Conservation (phyloP, 2,329 filamentous ascomycete species). For the Fusarium redolens region DNA sequence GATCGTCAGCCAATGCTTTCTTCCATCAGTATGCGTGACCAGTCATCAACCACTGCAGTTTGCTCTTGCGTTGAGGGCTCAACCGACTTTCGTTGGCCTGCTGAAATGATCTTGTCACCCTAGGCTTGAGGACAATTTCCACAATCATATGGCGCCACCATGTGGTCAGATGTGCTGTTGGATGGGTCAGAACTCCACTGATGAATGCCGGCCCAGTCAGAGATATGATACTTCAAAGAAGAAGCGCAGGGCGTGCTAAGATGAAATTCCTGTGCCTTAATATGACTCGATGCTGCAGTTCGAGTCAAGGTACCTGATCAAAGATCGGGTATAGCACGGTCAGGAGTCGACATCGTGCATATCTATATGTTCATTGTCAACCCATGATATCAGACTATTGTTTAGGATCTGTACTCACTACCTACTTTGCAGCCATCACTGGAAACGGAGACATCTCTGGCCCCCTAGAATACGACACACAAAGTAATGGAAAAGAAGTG, state of each 20-base stretch:
- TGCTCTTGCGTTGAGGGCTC: neutral
- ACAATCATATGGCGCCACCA: constrained; percentile 7
- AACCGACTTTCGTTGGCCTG: neutral
- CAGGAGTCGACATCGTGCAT: neutral
- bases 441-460: constrained; percentile 5
- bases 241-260: neutral
- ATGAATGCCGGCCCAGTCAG: constrained; percentile 13
- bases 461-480: constrained; percentile 33
- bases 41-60: neutral
- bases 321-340: constrained; percentile 4
- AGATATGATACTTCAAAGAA: neutral
- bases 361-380: neutral
- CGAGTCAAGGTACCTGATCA: neutral
- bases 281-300: neutral
- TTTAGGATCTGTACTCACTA: neutral
- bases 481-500: constrained; percentile 16
- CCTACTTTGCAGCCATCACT: neutral
- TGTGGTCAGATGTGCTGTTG: constrained; percentile 13
- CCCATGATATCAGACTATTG: neutral
- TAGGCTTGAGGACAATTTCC: neutral
- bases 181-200: constrained; percentile 20
- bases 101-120: neutral
- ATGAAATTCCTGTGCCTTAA: neutral
- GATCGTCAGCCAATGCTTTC: neutral
- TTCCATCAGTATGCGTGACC: constrained; percentile 5